Conservation (phyloP, 2,329 filamentous ascomycete genomes). For the Epichloe typhina region DNA sequence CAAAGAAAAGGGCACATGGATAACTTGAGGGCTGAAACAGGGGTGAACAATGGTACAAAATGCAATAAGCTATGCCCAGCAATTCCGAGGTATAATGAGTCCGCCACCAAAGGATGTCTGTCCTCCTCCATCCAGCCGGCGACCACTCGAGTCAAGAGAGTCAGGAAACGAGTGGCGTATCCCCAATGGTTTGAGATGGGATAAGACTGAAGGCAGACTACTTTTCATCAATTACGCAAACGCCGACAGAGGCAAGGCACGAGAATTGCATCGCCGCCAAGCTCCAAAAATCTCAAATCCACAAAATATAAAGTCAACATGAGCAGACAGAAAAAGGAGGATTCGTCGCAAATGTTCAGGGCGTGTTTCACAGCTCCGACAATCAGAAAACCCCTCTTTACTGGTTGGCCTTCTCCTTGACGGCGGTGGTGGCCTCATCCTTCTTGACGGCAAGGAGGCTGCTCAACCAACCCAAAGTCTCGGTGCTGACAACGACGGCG, state of each 20-base stretch:
- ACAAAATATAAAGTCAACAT: background rate
- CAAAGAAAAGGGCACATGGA: background rate
- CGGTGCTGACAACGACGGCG: slow-evolving; percentile 50
- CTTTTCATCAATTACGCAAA: background rate
- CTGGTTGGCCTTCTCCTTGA: slow-evolving; percentile 38
- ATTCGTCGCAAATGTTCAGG: background rate
- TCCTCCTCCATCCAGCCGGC: background rate
- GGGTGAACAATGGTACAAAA: background rate
- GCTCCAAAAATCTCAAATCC: background rate
- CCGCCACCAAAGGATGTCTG: background rate
- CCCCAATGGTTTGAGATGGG: background rate
- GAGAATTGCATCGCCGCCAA: background rate
- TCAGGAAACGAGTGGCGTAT: background rate
- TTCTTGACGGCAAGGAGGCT: slow-evolving; percentile 48
- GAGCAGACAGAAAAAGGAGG: too few species aligned
- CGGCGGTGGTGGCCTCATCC: slow-evolving; percentile 41
- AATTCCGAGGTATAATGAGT: slow-evolving; percentile 4
- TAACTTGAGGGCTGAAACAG: background rate
- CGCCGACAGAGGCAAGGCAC: background rate
- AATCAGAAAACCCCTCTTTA: slow-evolving; percentile 11
- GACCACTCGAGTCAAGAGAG: background rate
- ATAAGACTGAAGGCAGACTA: background rate
- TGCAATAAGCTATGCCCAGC: slow-evolving; percentile 1
- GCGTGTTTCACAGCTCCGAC: background rate
- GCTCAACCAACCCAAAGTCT: slow-evolving; percentile 49